Evolutionary conservation across 352 stramenopile species (phyloP).

Genomic region (Globisporangium megalacanthum): DNA sequence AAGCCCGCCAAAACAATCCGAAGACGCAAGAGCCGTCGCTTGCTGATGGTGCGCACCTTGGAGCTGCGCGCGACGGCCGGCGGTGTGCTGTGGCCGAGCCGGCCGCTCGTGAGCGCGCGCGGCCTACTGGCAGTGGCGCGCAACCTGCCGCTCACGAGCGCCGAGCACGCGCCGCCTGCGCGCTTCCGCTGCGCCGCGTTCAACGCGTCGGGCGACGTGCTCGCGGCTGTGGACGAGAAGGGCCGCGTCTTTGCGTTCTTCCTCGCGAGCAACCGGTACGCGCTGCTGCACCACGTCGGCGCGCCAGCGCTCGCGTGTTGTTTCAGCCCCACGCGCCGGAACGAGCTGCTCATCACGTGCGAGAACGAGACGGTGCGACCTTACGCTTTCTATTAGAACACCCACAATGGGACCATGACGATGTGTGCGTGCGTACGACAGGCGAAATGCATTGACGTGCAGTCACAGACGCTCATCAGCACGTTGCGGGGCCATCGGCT

Average conservation of each 20-base stretch:
- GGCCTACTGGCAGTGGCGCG: conserved; percentile 60
- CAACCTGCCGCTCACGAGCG: conserved; percentile 62
- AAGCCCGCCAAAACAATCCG: too few relatives aligned
- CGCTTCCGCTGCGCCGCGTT: conserved; percentile 64
- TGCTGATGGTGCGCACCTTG: conserved; percentile 56
- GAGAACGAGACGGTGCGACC: conserved; percentile 68
- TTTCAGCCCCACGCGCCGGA: conserved; percentile 61
- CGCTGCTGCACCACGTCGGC: conserved; percentile 66
- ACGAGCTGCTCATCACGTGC: conserved; percentile 78
- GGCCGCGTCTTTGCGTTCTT: conserved; percentile 80
- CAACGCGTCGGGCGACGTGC: conserved; percentile 55
- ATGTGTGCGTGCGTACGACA: conserved; percentile 10
- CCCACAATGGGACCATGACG: too few relatives aligned
- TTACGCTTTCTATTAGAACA: too few relatives aligned
- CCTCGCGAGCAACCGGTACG: conserved; percentile 67
- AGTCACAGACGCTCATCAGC: conserved; percentile 67
- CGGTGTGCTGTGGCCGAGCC: conserved; percentile 69
- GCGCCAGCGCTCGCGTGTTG: conserved; percentile 49
- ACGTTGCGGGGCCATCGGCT: conserved; percentile 65
- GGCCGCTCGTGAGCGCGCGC: conserved; percentile 60
- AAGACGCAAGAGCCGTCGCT: neutral
- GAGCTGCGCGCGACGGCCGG: conserved; percentile 60
- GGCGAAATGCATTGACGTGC: conserved; percentile 70
- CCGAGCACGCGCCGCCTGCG: conserved; percentile 35
- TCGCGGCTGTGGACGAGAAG: conserved; percentile 69